Base-by-base conservation (phyloP, 2,329 filamentous ascomycete species). In the Paecilomyces dactylethromorphus region DNA sequence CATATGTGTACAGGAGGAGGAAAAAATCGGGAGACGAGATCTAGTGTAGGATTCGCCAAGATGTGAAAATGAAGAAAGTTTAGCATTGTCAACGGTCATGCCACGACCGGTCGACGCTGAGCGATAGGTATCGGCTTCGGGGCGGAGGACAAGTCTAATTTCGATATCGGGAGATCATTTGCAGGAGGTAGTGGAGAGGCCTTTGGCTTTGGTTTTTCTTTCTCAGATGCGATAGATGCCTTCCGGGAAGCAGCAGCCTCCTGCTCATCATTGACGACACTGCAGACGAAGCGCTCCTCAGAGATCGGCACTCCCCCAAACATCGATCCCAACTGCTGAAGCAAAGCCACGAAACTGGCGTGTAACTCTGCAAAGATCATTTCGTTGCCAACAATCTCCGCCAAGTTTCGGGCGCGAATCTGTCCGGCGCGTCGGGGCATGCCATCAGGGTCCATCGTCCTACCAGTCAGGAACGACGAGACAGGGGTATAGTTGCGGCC, bases 291-390 rank as follows among this genome's bases (percentile, higher is more conserved):
- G 45, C 70, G 73, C 59, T 75, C 73, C 52, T 79, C 76, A 2
- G 74, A 76, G 18, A 78, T 66, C 3, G 76, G 75, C 12, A 71
- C 64, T 8, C 75, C 76, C 3, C 78, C 78, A 64, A 79, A 79
- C 70, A 77, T 76, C 15, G 71, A 69, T 10, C 78, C 75, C 24
- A 81, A 65, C 59, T 78, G 76, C 59, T 78, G 76, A 6, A 81
- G 66, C n/a, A 81, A 65, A n/a, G 73, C 75, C 18, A 80, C 77
- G 67, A 85, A 85, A 57, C 80, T 74, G 32, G 77, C 78, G 67
- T 85, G 83, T 8, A 85, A 69, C 62, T 84, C 80, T 11, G 83
- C 79, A 64, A 85, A 85, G 63, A 85, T 81, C 69, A 80, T 79
- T 59, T 83, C 81, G 58, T 83, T 81, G 39, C 82, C 83, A 5